A percentile compares a stretch with the other conserved stretches of the same genome.
Conservation (phyloP, 768 basidiomycete species). For the Kwoniella sp. region DNA sequence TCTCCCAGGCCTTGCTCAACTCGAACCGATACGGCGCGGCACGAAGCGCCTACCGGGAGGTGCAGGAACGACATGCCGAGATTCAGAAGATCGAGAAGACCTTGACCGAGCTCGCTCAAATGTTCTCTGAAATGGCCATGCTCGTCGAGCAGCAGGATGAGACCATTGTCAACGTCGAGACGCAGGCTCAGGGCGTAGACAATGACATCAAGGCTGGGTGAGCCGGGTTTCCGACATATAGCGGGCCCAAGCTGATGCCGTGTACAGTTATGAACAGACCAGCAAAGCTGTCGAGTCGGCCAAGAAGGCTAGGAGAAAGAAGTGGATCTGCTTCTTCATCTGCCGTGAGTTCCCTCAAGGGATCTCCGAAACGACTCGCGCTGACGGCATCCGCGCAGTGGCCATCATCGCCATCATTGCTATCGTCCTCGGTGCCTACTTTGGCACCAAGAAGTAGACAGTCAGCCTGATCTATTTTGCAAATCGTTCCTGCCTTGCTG, state of each 20-base stretch:
- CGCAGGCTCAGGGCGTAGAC: constrained; percentile 61
- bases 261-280: constrained; percentile 67
- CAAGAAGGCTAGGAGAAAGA: constrained; percentile 83
- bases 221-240: constrained; percentile 40
- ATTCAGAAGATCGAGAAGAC: constrained; percentile 80
- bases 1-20: constrained; percentile 60
- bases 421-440: constrained; percentile 33
- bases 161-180: constrained; percentile 62
- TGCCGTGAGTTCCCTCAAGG: constrained; percentile 25
- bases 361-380: neutral
- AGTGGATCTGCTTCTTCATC: constrained; percentile 84
- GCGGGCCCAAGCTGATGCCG: constrained; percentile 2
- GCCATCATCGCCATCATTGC: constrained; percentile 33
- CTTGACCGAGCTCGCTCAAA: constrained; percentile 76
- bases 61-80: constrained; percentile 82
- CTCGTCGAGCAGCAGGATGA: constrained; percentile 78
- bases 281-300: constrained; percentile 82
- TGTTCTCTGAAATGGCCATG: constrained; percentile 84
- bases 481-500: too few relatives aligned
- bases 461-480: too few relatives aligned
- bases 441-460: constrained; percentile 21
- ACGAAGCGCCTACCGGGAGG: constrained; percentile 75
- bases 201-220: constrained; percentile 69
- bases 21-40: constrained; percentile 82
- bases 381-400: constrained; percentile 19